Conservation (phyloP, 2,329 filamentous ascomycete genomes). For the Aspergillus flavus region DNA sequence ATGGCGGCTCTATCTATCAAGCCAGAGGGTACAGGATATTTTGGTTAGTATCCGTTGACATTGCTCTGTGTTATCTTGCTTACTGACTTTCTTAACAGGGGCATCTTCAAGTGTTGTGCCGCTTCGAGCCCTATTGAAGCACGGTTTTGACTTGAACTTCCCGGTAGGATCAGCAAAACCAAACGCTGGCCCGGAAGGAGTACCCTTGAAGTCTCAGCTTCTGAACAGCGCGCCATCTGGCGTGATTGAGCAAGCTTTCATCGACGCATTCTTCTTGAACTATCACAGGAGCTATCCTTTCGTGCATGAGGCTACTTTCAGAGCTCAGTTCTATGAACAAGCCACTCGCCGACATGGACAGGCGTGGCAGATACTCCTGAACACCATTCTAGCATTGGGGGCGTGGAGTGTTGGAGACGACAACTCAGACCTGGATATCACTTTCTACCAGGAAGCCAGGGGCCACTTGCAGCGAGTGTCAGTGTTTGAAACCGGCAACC, state of each 20-base stretch:
- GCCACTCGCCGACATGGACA: constrained; percentile 45
- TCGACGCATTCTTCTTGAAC: constrained; percentile 51
- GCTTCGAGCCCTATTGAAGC: constrained; percentile 40
- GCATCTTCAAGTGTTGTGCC: constrained; percentile 45
- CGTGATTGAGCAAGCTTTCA: constrained; percentile 43
- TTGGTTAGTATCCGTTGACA: constrained; percentile 28
- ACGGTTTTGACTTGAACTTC: constrained; percentile 44
- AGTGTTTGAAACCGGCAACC: constrained; percentile 52
- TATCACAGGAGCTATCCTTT: constrained; percentile 53
- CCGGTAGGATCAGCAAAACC: constrained; percentile 33
- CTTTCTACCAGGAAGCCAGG: constrained; percentile 51
- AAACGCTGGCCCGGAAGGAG: constrained; percentile 23
- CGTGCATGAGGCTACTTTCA: constrained; percentile 51
- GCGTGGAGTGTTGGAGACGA: constrained; percentile 47
- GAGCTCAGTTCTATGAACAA: constrained; percentile 50
- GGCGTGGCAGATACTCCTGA: constrained; percentile 50
- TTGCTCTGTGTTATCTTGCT: not conserved
- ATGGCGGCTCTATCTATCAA: constrained; percentile 46
- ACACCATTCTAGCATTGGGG: constrained; percentile 50
- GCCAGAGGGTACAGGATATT: constrained; percentile 44
- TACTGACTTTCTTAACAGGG: constrained; percentile 24
- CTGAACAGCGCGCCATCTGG: constrained; percentile 41
- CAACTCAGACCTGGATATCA: constrained; percentile 47
- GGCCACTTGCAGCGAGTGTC: constrained; percentile 48
- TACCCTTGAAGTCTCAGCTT: constrained; percentile 42